Conservation (phyloP, 345 rosid genomes). For the Cardiospermum halicacabum region DNA sequence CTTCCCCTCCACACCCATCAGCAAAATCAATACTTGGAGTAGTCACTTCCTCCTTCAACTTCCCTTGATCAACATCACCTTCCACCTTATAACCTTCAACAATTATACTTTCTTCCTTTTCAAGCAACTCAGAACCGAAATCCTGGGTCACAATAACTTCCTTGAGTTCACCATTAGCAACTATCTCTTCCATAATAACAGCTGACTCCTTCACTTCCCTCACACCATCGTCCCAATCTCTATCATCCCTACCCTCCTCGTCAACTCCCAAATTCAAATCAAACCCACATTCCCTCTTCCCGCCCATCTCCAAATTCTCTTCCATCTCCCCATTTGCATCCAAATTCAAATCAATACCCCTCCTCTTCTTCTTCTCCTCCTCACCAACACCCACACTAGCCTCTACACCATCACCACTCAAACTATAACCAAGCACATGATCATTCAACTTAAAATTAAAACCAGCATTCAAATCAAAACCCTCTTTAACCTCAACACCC, state of each 20-base stretch:
- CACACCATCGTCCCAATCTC: conserved; percentile 11
- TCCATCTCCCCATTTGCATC: conserved; percentile 55
- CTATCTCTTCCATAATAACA: conserved; percentile 20
- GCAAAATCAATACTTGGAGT: conserved; percentile 20
- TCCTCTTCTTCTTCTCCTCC: conserved; percentile 29
- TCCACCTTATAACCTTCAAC: conserved; percentile 14
- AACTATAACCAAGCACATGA: conserved; percentile 31
- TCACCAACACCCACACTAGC: conserved; percentile 18
- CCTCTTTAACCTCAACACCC: conserved; percentile 25
- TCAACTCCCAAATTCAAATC: conserved; percentile 76
- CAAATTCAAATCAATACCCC: conserved; percentile 69
- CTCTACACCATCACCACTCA: conserved; percentile 18
- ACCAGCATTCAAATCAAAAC: conserved; percentile 62
- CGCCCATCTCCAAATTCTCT: conserved; percentile 25
- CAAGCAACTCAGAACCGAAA: conserved; percentile 25
- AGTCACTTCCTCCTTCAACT: conserved; percentile 22
- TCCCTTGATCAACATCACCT: conserved; percentile 27
- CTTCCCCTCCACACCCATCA: conserved; percentile 33
- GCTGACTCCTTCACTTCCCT: conserved; percentile 19
- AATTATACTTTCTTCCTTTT: conserved; percentile 18
- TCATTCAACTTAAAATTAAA: conserved; percentile 60
- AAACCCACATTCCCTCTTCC: conserved; percentile 48
- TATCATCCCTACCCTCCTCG: conserved; percentile 38
- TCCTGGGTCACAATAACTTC: conserved; percentile 43
- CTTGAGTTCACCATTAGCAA: conserved; percentile 28